A percentile compares a stretch with the other conserved stretches of the same genome.
Evolutionary conservation across 2,329 filamentous ascomycete genomes (phyloP).

Genomic region (Fusarium dlaminii): DNA sequence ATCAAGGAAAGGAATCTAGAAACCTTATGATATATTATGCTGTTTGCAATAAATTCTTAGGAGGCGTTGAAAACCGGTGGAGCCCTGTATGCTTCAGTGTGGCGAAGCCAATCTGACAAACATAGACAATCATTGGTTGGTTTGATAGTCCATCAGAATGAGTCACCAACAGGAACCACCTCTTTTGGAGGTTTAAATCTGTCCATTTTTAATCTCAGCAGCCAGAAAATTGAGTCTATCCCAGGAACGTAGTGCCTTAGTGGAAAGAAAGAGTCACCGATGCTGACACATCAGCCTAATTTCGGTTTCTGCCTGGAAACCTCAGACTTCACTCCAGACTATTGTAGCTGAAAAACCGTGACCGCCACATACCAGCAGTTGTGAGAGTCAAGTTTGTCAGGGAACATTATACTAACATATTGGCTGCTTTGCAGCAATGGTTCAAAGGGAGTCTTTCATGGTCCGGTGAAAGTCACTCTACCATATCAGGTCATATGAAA

Average conservation of each 20-base stretch:
- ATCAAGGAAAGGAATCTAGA: not conserved
- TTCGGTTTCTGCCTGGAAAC: conserved; percentile 5
- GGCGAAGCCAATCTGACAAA: conserved; percentile 24
- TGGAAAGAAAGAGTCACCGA: conserved; percentile 20
- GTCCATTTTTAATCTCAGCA: conserved; percentile 3
- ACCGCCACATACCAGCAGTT: not conserved
- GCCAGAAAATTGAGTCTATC: not conserved
- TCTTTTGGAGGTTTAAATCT: conserved; percentile 17
- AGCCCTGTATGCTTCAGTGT: conserved; percentile 27
- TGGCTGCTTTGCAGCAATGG: not conserved
- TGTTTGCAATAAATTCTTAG: conserved; percentile 25
- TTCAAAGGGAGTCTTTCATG: not conserved
- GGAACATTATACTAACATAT: not conserved
- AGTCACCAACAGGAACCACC: conserved; percentile 21
- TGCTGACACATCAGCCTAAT: not conserved
- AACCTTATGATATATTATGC: conserved; percentile 24
- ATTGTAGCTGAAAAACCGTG: not conserved
- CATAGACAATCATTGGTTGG: conserved; percentile 24
- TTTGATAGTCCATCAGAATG: conserved; percentile 20
- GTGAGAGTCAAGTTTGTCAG: not conserved
- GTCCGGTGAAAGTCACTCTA: not conserved
- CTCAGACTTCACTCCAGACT: too few relatives aligned
- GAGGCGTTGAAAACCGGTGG: conserved; percentile 33
- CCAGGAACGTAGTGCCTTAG: not conserved
- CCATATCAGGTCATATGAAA: not conserved